These are phyloP conservation scores for Coemansia sp. DNA, from an alignment of 192 early-diverging fungal species.

Conservation along the genomic window DNA sequence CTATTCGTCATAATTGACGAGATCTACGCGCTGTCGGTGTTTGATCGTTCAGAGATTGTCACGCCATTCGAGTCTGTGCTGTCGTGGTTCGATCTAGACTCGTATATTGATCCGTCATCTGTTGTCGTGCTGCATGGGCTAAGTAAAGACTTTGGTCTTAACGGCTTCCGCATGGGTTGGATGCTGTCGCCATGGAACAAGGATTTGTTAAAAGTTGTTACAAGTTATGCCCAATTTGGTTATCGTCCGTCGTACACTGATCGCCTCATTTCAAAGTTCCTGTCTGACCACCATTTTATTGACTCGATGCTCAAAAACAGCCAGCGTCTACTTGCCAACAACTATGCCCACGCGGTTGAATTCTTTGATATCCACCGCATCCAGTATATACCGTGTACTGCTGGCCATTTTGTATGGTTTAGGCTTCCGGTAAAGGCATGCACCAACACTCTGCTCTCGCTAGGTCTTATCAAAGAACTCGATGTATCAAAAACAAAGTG, in stretches of 20 bases:
- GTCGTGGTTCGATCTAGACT: slow-evolving; percentile 54
- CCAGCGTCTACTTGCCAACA: slow-evolving; percentile 53
- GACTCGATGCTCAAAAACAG: slow-evolving; percentile 61
- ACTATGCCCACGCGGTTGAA: slow-evolving; percentile 46
- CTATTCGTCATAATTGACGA: slow-evolving; percentile 77
- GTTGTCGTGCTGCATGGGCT: slow-evolving; percentile 75
- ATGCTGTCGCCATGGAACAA: slow-evolving; percentile 63
- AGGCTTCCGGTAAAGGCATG: slow-evolving; percentile 22
- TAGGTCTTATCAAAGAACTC: slow-evolving; percentile 2
- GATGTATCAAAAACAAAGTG: slow-evolving; percentile 13
- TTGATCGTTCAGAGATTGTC: slow-evolving; percentile 33
- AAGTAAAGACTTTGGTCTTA: slow-evolving; percentile 82
- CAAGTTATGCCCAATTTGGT: slow-evolving; percentile 56
- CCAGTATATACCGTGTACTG: slow-evolving; percentile 58
- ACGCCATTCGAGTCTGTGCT: slow-evolving; percentile 66
- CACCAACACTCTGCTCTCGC: slow-evolving; percentile 46
- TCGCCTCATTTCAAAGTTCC: slow-evolving; percentile 53
- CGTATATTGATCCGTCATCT: slow-evolving; percentile 59
- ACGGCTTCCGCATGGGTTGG: slow-evolving; percentile 69
- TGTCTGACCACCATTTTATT: slow-evolving; percentile 57
- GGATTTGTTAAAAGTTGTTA: slow-evolving; percentile 21
- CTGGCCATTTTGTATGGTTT: slow-evolving; percentile 73
- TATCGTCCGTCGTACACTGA: slow-evolving; percentile 64
- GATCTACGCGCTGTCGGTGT: slow-evolving; percentile 73
- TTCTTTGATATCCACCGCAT: slow-evolving; percentile 53